Base-by-base conservation (phyloP, 1,284 basidiomycete genomes). In the Melampsora medusae region DNA sequence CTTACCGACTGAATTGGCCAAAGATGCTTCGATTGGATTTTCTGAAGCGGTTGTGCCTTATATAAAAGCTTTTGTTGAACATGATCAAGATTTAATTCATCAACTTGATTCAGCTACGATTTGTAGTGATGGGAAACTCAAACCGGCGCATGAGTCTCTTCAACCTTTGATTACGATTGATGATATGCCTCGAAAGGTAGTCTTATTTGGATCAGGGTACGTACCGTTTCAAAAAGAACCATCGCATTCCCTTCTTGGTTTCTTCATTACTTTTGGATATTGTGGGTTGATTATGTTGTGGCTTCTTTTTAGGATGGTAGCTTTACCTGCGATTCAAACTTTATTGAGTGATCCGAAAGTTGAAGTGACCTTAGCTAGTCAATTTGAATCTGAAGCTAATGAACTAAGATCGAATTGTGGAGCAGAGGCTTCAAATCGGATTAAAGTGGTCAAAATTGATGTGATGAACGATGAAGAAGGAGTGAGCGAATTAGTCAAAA, bases 291-390 rank as follows among this genome's bases (percentile, higher is more conserved):
- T 66, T 14, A 28, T 22, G 14, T 38, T 33, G 19, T 70, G 97
- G 79, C 86, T 97, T 4, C 94, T 94, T 12, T 92, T 91, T 72
- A 95, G 94, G 22, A 93, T 95, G 88, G 94, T 95, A 28, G 92
- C 92, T 16, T 89, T 90, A 2, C 93, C 92, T 14, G 90, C 90
- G 9, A 89, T 92, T 6, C 88, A 91, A 77, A 88, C 91, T 81
- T 87, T 95, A 67, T 84, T 87, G 81, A 82, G 82, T 50, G 79
- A 78, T 77, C 78, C 79, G 46, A 79, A 81, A 69, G 80, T 78
- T 78, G 61, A 64, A 67, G 81, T 84, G 42, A 83, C 83, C 6
- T 82, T 84, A 31, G 80, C 79, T 0, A 78, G 79, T 12, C 78
- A 80, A 0, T 78, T 78, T 0, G 66, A 80, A 22, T 59, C 77